Evolutionary conservation across 768 basidiomycete species (phyloP).

Genomic region (Boletus eberwhitei): DNA sequence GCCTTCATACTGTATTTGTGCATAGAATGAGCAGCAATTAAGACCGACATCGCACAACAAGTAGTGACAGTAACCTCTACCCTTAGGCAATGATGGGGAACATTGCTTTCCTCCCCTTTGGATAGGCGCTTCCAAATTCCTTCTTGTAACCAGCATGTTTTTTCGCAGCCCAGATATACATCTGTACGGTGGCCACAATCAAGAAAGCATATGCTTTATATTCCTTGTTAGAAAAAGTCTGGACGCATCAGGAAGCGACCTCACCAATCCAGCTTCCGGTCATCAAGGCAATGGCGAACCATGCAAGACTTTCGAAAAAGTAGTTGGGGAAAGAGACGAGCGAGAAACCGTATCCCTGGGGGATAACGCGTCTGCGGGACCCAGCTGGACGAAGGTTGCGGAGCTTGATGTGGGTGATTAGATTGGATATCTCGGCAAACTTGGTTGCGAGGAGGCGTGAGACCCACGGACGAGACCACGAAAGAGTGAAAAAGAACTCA

Average conservation of each 20-base stretch:
- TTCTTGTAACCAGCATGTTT: conserved; percentile 89
- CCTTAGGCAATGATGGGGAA: conserved; percentile 54
- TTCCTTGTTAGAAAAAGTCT: background rate
- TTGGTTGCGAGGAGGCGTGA: conserved; percentile 29
- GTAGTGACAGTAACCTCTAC: too few species aligned
- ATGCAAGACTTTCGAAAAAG: conserved; percentile 81
- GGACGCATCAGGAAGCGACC: conserved; percentile 25
- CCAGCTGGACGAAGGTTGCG: conserved; percentile 81
- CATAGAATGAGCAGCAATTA: background rate
- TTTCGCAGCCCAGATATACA: conserved; percentile 86
- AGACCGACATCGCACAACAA: background rate
- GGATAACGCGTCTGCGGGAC: conserved; percentile 76
- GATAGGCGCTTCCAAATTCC: conserved; percentile 90
- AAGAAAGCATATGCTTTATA: conserved; percentile 63
- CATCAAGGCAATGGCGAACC: conserved; percentile 70
- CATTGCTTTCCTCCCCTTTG: conserved; percentile 68
- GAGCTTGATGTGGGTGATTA: conserved; percentile 77
- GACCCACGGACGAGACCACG: background rate
- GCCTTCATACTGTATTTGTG: background rate
- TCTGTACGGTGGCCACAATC: conserved; percentile 56
- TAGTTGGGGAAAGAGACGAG: conserved; percentile 92
- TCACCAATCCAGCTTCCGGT: conserved; percentile 73
- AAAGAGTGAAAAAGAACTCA: conserved; percentile 39
- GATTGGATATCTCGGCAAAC: conserved; percentile 85
- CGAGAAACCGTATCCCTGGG: conserved; percentile 89